These are phyloP conservation scores for Ophiognomonia clavigignenti-juglandacearum DNA, from an alignment of 2,329 filamentous ascomycete species.

Conservation along the genomic window DNA sequence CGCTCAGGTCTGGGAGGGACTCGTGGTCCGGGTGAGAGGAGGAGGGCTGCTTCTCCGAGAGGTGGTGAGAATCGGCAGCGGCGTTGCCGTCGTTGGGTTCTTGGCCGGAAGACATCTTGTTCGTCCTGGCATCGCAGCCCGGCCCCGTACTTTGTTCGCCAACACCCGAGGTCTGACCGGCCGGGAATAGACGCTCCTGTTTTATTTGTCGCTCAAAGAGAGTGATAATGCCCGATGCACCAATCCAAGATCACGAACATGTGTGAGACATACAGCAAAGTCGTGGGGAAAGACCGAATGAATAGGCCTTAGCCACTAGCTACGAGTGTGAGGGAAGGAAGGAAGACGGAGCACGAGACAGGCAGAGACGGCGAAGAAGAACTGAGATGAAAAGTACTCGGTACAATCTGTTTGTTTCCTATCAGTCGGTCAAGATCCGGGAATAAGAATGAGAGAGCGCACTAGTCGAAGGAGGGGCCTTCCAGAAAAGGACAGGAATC, in stretches of 20 bases:
- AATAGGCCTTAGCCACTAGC: background rate
- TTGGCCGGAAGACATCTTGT: constrained; percentile 7
- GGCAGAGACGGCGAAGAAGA: too few species aligned
- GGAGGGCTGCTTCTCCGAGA: background rate
- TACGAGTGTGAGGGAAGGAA: too few species aligned
- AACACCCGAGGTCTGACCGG: too few species aligned
- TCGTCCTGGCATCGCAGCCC: too few species aligned
- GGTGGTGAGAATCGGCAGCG: background rate
- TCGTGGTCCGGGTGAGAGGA: background rate
- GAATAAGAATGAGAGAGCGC: background rate
- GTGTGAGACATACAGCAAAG: too few species aligned
- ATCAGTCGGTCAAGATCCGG: background rate
- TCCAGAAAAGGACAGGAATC: background rate
- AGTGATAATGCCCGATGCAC: too few species aligned
- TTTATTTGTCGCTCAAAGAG: too few species aligned
- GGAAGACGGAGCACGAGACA: too few species aligned
- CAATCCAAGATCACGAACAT: too few species aligned
- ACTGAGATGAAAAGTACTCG: background rate
- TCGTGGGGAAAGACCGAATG: too few species aligned
- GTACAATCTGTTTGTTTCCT: background rate
- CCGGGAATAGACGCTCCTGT: too few species aligned
- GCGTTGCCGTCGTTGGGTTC: constrained; percentile 5
- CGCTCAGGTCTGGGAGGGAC: background rate
- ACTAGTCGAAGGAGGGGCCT: background rate
- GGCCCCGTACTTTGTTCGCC: too few species aligned